Percentiles rank a stretch among this genome's conserved stretches.
These are phyloP conservation scores for Boletus speciosus DNA, from an alignment of 768 basidiomycete species.

Conservation along the genomic window DNA sequence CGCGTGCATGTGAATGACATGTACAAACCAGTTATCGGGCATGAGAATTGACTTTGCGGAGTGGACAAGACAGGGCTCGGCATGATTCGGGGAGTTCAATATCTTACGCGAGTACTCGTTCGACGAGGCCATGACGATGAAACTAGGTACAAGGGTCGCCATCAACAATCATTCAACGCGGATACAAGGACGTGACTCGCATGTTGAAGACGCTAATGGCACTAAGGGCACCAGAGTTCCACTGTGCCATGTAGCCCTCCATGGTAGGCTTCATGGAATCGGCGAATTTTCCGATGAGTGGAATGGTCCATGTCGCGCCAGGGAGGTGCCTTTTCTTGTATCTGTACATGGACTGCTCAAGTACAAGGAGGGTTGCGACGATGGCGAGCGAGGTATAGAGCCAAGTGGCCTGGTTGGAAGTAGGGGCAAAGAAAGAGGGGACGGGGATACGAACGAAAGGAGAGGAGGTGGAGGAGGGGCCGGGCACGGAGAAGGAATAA, in stretches of 20 bases:
- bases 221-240: slow-evolving; percentile 85
- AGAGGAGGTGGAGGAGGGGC: slow-evolving; percentile 43
- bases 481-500: slow-evolving; percentile 32
- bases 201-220: slow-evolving; percentile 97
- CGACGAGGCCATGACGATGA: slow-evolving; percentile 96
- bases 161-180: slow-evolving; percentile 1
- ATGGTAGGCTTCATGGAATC: slow-evolving; percentile 90
- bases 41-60: slow-evolving; percentile 85
- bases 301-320: slow-evolving; percentile 89
- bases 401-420: slow-evolving; percentile 40
- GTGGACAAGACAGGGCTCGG: slow-evolving; percentile 92
- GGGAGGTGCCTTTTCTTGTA: slow-evolving; percentile 87
- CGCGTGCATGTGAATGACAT: not conserved
- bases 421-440: slow-evolving; percentile 42
- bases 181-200: slow-evolving; percentile 41
- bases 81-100: slow-evolving; percentile 86
- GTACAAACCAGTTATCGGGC: slow-evolving; percentile 78
- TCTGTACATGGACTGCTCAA: slow-evolving; percentile 88
- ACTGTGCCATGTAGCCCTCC: slow-evolving; percentile 89
- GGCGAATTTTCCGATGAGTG: slow-evolving; percentile 94
- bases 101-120: slow-evolving; percentile 94
- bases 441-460: slow-evolving; percentile 43
- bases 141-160: slow-evolving; percentile 49
- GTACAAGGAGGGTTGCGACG: slow-evolving; percentile 67
- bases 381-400: slow-evolving; percentile 68